Base-by-base conservation (phyloP, 75 land plant species). In the Cryptomeria japonica region DNA sequence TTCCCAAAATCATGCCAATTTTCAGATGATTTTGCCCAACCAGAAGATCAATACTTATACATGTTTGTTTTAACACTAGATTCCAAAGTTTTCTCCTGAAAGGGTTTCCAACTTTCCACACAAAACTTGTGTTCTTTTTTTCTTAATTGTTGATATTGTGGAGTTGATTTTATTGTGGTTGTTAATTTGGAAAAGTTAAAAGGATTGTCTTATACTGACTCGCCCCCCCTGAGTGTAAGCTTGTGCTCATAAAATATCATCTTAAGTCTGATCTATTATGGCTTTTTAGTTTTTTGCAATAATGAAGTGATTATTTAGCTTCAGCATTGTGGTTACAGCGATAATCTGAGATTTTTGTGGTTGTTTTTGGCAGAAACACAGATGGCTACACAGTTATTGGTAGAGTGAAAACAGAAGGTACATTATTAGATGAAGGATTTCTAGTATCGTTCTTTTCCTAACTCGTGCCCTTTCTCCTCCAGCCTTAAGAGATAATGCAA, bases 321-420 rank as follows among this genome's bases (percentile, higher is more conserved):
- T 80, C 47, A 44, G 14, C 47, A 11, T 51, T 25, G 44, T 80
- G 49, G 83, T 42, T 80, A 8, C 10, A 80, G 28, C n/a, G 0
- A 80, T 10, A 44, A 80, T 42, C 49, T 44, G 2, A 80, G 83
- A 28, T 25, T 87, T 80, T 49, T 46, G 49, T 53, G 38, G 41
- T 77, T 84, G 61, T 41, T n/a, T 86, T 28, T 84, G n/a, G 70
- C 87, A 92, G 92, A 87, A 86, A 83, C 87, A 87, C 86, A 15
- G 94, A 93, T 55, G 95, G 95, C 3, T 93, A 90, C 87, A 90
- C 91, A 14, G 88, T 94, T 61, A 75, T 75, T 80, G 95, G 95
- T 11, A 87, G 88, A 51, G 58, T 89, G 56, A 88, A 88, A 87
- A 58, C 87, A 10, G 83, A 89, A 44, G 89, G 91, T 90, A 47